Percentiles rank a stretch among this genome's conserved stretches.
These are phyloP conservation scores for Salix koriyanagi DNA, from an alignment of 345 rosid genomes.

Conservation along the genomic window DNA sequence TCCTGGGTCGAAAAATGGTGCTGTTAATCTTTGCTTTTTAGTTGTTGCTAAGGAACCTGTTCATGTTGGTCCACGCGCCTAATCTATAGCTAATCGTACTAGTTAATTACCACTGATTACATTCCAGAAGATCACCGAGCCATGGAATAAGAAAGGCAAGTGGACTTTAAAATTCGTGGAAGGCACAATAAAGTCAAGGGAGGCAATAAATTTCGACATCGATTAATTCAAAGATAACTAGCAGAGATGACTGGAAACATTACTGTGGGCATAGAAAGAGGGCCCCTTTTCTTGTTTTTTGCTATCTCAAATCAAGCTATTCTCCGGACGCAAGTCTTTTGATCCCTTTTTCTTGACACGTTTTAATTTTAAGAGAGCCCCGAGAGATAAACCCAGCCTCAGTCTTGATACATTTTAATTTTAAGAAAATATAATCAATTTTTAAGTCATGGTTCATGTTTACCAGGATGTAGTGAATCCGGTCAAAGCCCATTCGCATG, in stretches of 20 bases:
- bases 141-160: too few relatives aligned
- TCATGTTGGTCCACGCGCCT: neutral
- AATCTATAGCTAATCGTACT: too few relatives aligned
- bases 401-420: too few relatives aligned
- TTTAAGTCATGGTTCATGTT: too few relatives aligned
- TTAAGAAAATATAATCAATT: too few relatives aligned
- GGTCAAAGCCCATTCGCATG: neutral
- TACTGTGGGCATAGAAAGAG: too few relatives aligned
- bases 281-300: neutral
- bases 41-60: neutral
- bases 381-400: neutral
- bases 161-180: neutral
- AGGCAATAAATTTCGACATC: neutral
- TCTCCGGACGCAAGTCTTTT: neutral
- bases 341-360: too few relatives aligned
- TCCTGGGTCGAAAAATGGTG: neutral
- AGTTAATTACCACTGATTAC: neutral
- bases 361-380: neutral
- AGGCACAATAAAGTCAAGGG: neutral
- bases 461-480: too few relatives aligned
- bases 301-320: neutral
- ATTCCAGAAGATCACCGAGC: neutral
- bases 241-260: neutral
- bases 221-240: neutral
- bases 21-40: neutral